These are phyloP conservation scores for Saccharomyces hybrid DNA, from an alignment of 1,139 yeast genomes.

Conservation along the genomic window DNA sequence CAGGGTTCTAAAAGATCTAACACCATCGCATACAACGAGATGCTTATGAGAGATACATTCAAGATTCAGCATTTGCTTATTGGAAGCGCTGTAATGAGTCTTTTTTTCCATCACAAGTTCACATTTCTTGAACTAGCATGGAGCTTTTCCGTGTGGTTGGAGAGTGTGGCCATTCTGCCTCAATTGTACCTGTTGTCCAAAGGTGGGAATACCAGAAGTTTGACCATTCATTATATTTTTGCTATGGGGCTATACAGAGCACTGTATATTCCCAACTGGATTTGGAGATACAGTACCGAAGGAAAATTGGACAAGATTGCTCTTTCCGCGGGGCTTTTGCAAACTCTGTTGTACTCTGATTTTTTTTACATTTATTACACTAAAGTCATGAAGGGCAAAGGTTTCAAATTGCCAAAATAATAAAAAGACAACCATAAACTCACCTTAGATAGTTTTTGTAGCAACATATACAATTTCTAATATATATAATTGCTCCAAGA, in stretches of 20 bases:
- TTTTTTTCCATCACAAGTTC: constrained; percentile 63
- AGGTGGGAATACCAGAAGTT: constrained; percentile 79
- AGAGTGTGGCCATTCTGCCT: constrained; percentile 85
- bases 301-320: constrained; percentile 59
- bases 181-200: constrained; percentile 85
- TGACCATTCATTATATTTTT: constrained; percentile 90
- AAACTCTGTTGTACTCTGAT: constrained; percentile 84
- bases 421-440: background rate
- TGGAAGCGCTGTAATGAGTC: constrained; percentile 52
- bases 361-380: constrained; percentile 88
- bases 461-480: background rate
- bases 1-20: constrained; percentile 37
- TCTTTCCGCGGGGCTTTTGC: constrained; percentile 72
- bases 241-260: constrained; percentile 88
- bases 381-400: constrained; percentile 74
- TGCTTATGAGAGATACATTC: constrained; percentile 67
- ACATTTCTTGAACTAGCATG: constrained; percentile 55
- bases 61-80: constrained; percentile 63
- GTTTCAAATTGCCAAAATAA: constrained; percentile 70
- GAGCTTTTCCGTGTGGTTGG: constrained; percentile 82
- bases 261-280: constrained; percentile 89
- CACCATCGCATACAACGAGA: constrained; percentile 44
- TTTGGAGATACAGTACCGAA: constrained; percentile 72
- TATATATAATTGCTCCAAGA: constrained; percentile 1
- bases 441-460: background rate